Evolutionary conservation across 805 yeast genomes (phyloP).

Genomic region (Candida dajiaensis): DNA sequence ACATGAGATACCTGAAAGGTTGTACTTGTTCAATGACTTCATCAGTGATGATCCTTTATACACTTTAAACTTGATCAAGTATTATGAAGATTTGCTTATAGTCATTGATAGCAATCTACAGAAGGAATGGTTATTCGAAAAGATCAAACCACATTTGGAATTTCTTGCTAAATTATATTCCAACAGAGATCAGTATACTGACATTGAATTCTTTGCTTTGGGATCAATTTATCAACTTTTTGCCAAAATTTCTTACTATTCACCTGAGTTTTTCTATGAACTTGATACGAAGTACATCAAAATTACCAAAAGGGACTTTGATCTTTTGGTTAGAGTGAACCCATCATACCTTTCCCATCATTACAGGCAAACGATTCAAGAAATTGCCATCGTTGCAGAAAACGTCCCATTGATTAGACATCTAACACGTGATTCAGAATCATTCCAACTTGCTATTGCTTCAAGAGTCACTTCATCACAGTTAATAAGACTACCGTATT

Average conservation of each 20-base stretch:
- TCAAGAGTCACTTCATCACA: conserved; percentile 6
- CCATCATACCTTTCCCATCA: conserved; percentile 13
- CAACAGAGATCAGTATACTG: conserved; percentile 6
- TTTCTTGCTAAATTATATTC: conserved; percentile 10
- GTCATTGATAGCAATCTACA: conserved; percentile 7
- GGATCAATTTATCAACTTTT: conserved; percentile 13
- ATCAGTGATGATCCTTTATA: conserved; percentile 12
- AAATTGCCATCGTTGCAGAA: conserved; percentile 6
- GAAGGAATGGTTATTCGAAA: conserved; percentile 17
- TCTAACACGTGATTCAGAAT: conserved; percentile 2
- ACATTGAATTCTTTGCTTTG: conserved; percentile 13
- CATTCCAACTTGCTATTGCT: conserved; percentile 7
- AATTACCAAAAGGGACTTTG: conserved; percentile 1
- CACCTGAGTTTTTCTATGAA: conserved; percentile 3
- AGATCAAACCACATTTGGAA: conserved; percentile 7
- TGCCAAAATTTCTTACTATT: conserved; percentile 12
- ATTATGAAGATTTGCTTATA: conserved; percentile 13
- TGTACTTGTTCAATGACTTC: conserved; percentile 10
- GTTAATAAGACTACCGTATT: conserved; percentile 15
- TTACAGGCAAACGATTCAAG: conserved; percentile 10
- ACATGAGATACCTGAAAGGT: conserved; percentile 11
- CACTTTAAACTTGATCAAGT: conserved; percentile 13
- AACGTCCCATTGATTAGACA: conserved; percentile 13
- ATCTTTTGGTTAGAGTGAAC: conserved; percentile 11
- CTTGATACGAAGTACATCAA: conserved; percentile 11